Evolutionary conservation across 352 stramenopile genomes (phyloP), one percentile per base, ranked within the genome.

Genomic region (Pythium biforme): DNA sequence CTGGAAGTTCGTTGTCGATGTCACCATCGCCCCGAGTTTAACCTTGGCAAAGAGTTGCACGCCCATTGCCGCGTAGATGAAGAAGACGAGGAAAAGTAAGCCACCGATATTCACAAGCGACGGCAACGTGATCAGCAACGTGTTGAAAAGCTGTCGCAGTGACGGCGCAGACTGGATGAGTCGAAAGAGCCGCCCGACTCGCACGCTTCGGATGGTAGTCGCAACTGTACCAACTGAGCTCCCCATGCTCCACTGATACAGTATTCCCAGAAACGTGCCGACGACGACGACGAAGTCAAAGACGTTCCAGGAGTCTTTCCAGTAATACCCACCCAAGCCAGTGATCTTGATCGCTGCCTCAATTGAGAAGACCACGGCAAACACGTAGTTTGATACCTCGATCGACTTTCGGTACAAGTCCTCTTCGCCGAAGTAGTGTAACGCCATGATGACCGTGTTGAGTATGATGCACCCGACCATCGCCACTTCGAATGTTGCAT

Each of bases 21-120:
- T 92, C n/a, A 97, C 58, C 8, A 83, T 59, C 12, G 81, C 69
- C 5, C 75, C 76, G 39, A 86, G 72, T 50, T 83, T 83, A 0
- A 97, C 67, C 63, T 89, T 93, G 22, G 86, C 85, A 60, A 96
- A 98, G 17, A 97, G 72, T 65, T 98, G 86, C 5, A 97, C 81
- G 4, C 88, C 89, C 74, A 96, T 83, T 3, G 90, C 83, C 33
- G 89, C 83, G 50, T 94, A 97, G 57, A 98, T 96, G 66, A 97
- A 97, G 64, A 97, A 92, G 4, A 98, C 60, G 4, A 98, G 63
- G 27, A 95, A 84, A 15, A 98, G 72, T 2, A 98, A 66, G 12
- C 73, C 76, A 9, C 77, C 86, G 34, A 98, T 94, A 65, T 97
- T 97, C 14, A 76, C 77, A 20, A 95, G 81, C 4, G 79, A 88